Percentiles rank a stretch among this genome's conserved stretches.
Evolutionary conservation across 2,329 filamentous ascomycete species (phyloP).

Genomic region (Monilinia fructigena): DNA sequence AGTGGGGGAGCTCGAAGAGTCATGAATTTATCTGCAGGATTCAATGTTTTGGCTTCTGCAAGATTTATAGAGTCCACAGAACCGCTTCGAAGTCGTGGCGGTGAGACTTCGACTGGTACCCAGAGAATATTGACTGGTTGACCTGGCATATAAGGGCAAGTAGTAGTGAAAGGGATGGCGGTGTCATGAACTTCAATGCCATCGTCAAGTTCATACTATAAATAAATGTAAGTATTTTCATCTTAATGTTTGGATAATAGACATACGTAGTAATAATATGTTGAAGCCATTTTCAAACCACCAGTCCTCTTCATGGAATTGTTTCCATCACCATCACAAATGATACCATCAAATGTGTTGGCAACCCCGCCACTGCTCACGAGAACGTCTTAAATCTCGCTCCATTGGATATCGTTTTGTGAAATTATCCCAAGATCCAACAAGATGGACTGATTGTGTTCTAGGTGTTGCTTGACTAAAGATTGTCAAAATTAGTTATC

Average conservation of each 20-base stretch:
- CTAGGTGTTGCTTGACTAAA: conserved; percentile 59
- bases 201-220: conserved; percentile 78
- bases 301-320: conserved; percentile 63
- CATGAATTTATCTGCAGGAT: conserved; percentile 73
- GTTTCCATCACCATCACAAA: conserved; percentile 66
- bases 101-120: conserved; percentile 67
- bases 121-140: conserved; percentile 83
- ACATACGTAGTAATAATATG: conserved; percentile 93
- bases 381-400: conserved; percentile 71
- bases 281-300: conserved; percentile 86
- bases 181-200: conserved; percentile 75
- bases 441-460: conserved; percentile 70
- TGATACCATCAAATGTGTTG: conserved; percentile 84
- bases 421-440: conserved; percentile 98
- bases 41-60: conserved; percentile 68
- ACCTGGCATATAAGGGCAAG: conserved; percentile 83
- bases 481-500: conserved; percentile 16
- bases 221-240: conserved; percentile 32
- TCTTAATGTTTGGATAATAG: conserved; percentile 31
- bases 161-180: conserved; percentile 68
- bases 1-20: conserved; percentile 61
- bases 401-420: conserved; percentile 75
- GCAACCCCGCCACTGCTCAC: conserved; percentile 81
- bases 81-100: conserved; percentile 59
- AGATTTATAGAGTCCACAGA: conserved; percentile 61